A percentile compares a stretch with the other conserved stretches of the same genome.
These are phyloP conservation scores for Dipteronia sinensis DNA, from an alignment of 345 rosid genomes.

Conservation along the genomic window DNA sequence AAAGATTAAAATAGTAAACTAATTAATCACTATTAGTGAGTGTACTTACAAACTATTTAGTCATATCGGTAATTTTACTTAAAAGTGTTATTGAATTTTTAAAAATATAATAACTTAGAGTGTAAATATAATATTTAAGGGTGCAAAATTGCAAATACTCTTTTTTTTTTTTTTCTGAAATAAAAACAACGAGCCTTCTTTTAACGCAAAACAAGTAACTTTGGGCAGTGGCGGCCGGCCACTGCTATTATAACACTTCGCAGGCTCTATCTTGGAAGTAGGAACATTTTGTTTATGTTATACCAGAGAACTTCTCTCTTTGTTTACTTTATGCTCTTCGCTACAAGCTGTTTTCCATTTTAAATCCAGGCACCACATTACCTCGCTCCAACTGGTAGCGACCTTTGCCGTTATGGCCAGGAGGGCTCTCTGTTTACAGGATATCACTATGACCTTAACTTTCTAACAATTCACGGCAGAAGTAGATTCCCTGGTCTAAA, in stretches of 20 bases:
- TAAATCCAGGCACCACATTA: conserved; percentile 87
- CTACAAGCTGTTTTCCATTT: conserved; percentile 9
- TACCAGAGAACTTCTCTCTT: background rate
- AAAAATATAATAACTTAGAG: no score
- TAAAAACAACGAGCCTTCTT: no score
- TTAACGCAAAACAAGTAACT: no score
- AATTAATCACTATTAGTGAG: no score
- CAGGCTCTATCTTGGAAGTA: background rate
- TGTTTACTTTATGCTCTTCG: conserved; percentile 1
- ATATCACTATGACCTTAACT: conserved; percentile 94
- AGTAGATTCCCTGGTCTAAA: conserved; percentile 95
- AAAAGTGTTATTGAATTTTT: no score
- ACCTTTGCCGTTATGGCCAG: conserved; percentile 67
- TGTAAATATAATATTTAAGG: no score
- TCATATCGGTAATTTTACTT: no score
- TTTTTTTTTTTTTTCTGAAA: no score
- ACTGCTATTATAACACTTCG: background rate
- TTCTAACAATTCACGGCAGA: conserved; percentile 92
- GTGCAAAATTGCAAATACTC: no score
- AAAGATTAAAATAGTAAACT: no score
- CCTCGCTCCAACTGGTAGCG: conserved; percentile 98
- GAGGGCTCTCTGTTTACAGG: conserved; percentile 95
- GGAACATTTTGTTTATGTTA: background rate
- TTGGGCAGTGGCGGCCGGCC: no score
- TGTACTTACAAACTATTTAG: no score